Conservation (phyloP, 768 basidiomycete species). For the Candolleomyces aberdarensis region DNA sequence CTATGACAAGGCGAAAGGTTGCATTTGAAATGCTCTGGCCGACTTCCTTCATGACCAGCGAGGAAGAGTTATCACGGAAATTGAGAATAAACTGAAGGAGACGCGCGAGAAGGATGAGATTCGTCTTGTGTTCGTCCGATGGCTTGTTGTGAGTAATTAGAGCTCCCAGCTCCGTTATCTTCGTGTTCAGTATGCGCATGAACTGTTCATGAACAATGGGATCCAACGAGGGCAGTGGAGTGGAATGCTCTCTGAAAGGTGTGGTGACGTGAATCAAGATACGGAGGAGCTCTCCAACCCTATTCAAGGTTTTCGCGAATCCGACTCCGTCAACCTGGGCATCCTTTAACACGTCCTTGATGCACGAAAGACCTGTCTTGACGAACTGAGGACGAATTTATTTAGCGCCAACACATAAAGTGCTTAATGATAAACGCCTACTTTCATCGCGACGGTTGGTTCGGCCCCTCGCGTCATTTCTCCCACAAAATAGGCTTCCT, state of each 20-base stretch:
- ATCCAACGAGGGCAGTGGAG: slow-evolving; percentile 49
- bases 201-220: slow-evolving; percentile 55
- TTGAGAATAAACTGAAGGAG: slow-evolving; percentile 73
- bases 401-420: slow-evolving; percentile 2
- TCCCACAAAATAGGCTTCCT: slow-evolving; percentile 82
- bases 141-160: slow-evolving; percentile 24
- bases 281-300: slow-evolving; percentile 66
- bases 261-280: slow-evolving; percentile 67
- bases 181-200: slow-evolving; percentile 43
- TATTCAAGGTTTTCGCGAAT: slow-evolving; percentile 42
- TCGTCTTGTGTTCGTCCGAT: slow-evolving; percentile 22
- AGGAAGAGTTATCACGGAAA: slow-evolving; percentile 55
- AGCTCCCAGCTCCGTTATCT: slow-evolving; percentile 40
- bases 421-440: slow-evolving; percentile 19
- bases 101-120: slow-evolving; percentile 56
- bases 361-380: slow-evolving; percentile 67
- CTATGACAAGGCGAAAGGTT: slow-evolving; percentile 51
- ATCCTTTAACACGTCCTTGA: slow-evolving; percentile 51
- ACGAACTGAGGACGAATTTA: slow-evolving; percentile 51
- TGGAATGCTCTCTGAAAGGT: slow-evolving; percentile 50
- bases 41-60: slow-evolving; percentile 42
- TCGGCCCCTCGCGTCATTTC: slow-evolving; percentile 76
- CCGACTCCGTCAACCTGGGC: slow-evolving; percentile 21
- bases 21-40: slow-evolving; percentile 38
- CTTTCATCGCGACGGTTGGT: slow-evolving; percentile 64